phyloP scores from a whole-genome alignment of 805 yeast species.

The Saturnispora saitoi region DNA sequence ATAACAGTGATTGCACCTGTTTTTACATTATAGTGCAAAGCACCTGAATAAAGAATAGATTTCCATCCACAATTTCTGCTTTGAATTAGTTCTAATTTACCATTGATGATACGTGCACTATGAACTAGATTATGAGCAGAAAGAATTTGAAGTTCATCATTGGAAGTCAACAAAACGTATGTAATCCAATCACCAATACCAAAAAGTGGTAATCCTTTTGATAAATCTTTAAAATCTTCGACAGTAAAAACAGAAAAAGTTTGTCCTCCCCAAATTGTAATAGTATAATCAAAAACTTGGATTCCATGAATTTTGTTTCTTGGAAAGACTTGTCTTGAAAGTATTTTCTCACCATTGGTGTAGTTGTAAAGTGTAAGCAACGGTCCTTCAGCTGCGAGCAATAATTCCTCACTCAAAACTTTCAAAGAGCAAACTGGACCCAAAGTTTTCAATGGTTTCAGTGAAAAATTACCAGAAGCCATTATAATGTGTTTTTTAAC shows the following conservation, averaged over 20 bases:
- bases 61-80: slow-evolving; percentile 51
- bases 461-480: not conserved
- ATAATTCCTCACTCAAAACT: slow-evolving; percentile 27
- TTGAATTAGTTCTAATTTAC: slow-evolving; percentile 20
- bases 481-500: not conserved
- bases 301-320: slow-evolving; percentile 82
- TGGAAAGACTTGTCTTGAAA: slow-evolving; percentile 42
- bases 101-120: slow-evolving; percentile 23
- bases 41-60: slow-evolving; percentile 83
- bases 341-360: slow-evolving; percentile 26
- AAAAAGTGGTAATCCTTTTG: slow-evolving; percentile 31
- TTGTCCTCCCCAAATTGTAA: slow-evolving; percentile 58
- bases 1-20: slow-evolving; percentile 43
- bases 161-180: slow-evolving; percentile 41
- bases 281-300: slow-evolving; percentile 21
- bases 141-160: slow-evolving; percentile 36
- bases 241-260: slow-evolving; percentile 43
- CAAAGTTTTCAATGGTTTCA: slow-evolving; percentile 29
- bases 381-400: slow-evolving; percentile 70
- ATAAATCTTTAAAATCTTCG: slow-evolving; percentile 21
- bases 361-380: slow-evolving; percentile 46
- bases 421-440: slow-evolving; percentile 69
- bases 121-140: slow-evolving; percentile 75
- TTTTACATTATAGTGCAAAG: slow-evolving; percentile 41
- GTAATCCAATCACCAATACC: slow-evolving; percentile 76